Base-by-base conservation (phyloP, 2,329 filamentous ascomycete species). In the Aspergillus sp. region DNA sequence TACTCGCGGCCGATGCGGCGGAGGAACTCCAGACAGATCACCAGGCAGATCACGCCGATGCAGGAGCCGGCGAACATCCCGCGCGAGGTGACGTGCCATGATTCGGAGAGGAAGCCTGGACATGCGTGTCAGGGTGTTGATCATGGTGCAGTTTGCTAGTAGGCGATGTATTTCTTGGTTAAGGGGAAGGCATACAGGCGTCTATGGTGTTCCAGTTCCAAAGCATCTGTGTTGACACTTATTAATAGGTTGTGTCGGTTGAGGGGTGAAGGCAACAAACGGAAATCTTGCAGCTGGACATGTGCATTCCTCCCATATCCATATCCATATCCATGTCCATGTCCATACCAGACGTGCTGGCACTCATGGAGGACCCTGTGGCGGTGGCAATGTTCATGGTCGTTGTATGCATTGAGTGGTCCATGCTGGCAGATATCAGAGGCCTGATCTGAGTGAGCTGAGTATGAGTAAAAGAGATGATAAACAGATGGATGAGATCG, bases 51-150 rank as follows among this genome's bases (percentile, higher is more conserved):
- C 32, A 91, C 85, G 55, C 88, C 89, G 64, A 95, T 86, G 74
- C 89, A 94, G 48, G 86, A 88, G 19, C 87, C 89, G 45, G 87
- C 89, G 66, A 95, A 93, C 80, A 87, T 87, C 68, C 81, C 85
- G 2, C 71, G 73, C 20, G 85, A 87, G 14, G 76, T 85, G 68
- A 93, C 81, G 64, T 85, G 85, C 89, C 89, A 94, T 19, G 79
- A 77, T 6, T 68, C 62, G 20, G 87, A 74, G 64, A 94, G 80
- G 78, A 94, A 93, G 72, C 85, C 74, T 76, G 38, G 38, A 7
- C n/a, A n/a, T n/a, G n/a, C n/a, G 14, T 45, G 13, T 40, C 19
- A 17, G 23, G 10, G 45, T 21, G 16, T 19, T 29, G 11, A 7
- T 29, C 25, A 7, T 29, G 6, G 9, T 29, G 25, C 9, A 29